A percentile compares a stretch with the other conserved stretches of the same genome.
phyloP scores from a whole-genome alignment of 2,329 filamentous ascomycete species.

The Scolecobasidium constrictum region DNA sequence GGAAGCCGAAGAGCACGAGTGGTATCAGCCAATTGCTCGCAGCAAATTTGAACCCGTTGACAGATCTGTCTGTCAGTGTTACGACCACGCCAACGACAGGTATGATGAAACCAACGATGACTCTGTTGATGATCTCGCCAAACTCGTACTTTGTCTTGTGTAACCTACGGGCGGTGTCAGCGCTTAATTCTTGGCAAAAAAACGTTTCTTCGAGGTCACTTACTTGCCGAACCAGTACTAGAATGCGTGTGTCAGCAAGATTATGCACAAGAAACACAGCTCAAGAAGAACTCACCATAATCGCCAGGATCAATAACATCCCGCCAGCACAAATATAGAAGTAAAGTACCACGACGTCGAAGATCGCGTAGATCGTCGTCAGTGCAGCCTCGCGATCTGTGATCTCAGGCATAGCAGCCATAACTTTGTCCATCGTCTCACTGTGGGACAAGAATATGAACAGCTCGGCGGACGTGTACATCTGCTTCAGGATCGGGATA shows the following conservation, averaged over 20 bases:
- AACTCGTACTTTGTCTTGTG: conserved; percentile 17
- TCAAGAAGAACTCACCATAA: too few relatives aligned
- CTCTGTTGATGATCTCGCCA: conserved; percentile 19
- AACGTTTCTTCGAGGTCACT: too few relatives aligned
- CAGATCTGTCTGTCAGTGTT: conserved; percentile 15
- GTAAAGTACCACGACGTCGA: conserved; percentile 18
- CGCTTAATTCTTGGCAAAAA: too few relatives aligned
- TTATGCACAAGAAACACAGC: too few relatives aligned
- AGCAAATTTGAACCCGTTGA: conserved; percentile 16
- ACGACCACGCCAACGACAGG: conserved; percentile 15
- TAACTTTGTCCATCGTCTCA: conserved; percentile 17
- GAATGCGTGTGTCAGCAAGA: too few relatives aligned
- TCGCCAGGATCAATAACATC: conserved; percentile 7
- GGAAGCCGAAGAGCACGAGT: conserved; percentile 16
- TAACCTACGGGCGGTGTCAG: too few relatives aligned
- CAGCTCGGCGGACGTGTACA: conserved; percentile 16
- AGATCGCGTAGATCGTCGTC: conserved; percentile 15
- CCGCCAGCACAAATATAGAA: conserved; percentile 17
- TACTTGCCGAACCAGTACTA: not conserved
- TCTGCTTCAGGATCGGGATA: conserved; percentile 11
- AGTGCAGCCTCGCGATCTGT: conserved; percentile 10
- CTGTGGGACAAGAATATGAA: conserved; percentile 18
- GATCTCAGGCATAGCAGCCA: conserved; percentile 13
- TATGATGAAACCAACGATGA: conserved; percentile 16
- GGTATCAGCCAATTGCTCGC: conserved; percentile 17